Evolutionary conservation across 768 basidiomycete genomes (phyloP), one percentile per base, ranked within the genome.

Genomic region (Boletellus emodensis): DNA sequence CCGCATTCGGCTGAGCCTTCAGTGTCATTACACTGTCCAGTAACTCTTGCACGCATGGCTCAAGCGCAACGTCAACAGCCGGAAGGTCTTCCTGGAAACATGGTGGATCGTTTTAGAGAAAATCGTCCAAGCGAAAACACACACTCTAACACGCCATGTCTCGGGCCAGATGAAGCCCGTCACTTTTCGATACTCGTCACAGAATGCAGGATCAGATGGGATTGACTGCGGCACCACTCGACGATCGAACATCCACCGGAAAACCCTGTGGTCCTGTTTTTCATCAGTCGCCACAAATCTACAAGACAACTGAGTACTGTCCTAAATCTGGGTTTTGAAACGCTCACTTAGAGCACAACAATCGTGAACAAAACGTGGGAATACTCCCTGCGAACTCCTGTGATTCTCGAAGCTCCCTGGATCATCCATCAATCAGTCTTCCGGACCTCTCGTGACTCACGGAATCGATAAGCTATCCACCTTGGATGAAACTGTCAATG

Each of bases 161-260:
- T 54, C 50, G 3, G 53, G 49, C 53, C 53, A 54, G 5, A 54
- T 54, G 24, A 52, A 39, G 18, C 26, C 14, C 2, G 45, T 54
- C 53, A 52, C 52, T 20, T 15, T 8, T 1, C 4, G 10, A 35
- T 51, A 54, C 7, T 46, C 40, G 30, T 52, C 40, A 7, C 36
- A 24, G 18, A 54, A 54, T 1, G 38, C 30, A 5, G n/a, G n/a
- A 46, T 52, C 49, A 3, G 36, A 43, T 34, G 49, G 26, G 8
- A 53, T 22, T 2, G 37, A 42, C 32, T 46, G 53, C 8, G 53
- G 53, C 14, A 42, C 34, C 9, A 54, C 48, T 10, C 28, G 44
- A 18, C 52, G 52, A 37, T 54, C 52, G 2, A 54, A 54, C 52
- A 54, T 54, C 52, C 52, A 54, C 3, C 40, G 44, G 44, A 51